A percentile compares a stretch with the other conserved stretches of the same genome.
Conservation (phyloP, 73 alveolate genomes). For the Stentor coeruleus region DNA sequence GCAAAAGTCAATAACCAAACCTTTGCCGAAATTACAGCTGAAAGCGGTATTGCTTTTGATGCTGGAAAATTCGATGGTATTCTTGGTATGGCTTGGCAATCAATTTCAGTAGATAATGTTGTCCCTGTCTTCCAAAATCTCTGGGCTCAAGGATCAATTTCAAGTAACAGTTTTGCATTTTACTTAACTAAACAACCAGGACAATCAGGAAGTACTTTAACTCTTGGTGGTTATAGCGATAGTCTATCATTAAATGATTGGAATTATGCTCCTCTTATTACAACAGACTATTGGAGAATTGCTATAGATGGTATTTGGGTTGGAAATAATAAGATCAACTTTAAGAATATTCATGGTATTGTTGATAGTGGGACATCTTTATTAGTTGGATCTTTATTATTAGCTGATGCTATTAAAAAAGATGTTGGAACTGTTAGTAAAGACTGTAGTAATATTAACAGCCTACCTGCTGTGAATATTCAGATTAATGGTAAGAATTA, state of each 20-base stretch:
- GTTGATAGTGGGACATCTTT: constrained; percentile 58
- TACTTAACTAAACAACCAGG: constrained; percentile 34
- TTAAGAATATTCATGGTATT: not conserved
- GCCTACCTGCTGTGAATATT: constrained; percentile 50
- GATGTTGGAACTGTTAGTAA: constrained; percentile 46
- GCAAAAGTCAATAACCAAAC: constrained; percentile 29
- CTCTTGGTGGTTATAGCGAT: not conserved
- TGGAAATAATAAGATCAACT: not conserved
- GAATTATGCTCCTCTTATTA: not conserved
- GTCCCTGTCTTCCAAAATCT: constrained; percentile 47
- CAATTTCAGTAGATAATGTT: constrained; percentile 51
- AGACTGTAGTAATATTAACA: constrained; percentile 49
- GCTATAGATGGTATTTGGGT: not conserved
- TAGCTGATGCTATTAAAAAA: constrained; percentile 48
- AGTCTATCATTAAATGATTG: not conserved
- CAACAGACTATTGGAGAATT: not conserved
- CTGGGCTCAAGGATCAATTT: constrained; percentile 5
- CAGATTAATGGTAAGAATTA: constrained; percentile 45
- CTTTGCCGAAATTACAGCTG: constrained; percentile 61
- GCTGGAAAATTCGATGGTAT: constrained; percentile 64
- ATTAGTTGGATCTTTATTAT: constrained; percentile 40
- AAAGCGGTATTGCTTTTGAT: constrained; percentile 38
- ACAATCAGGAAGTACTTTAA: not conserved
- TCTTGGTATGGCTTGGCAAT: constrained; percentile 63
- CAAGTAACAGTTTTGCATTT: constrained; percentile 55